phyloP scores from a whole-genome alignment of 306 rosid genomes.

The Sicyos baderoa region DNA sequence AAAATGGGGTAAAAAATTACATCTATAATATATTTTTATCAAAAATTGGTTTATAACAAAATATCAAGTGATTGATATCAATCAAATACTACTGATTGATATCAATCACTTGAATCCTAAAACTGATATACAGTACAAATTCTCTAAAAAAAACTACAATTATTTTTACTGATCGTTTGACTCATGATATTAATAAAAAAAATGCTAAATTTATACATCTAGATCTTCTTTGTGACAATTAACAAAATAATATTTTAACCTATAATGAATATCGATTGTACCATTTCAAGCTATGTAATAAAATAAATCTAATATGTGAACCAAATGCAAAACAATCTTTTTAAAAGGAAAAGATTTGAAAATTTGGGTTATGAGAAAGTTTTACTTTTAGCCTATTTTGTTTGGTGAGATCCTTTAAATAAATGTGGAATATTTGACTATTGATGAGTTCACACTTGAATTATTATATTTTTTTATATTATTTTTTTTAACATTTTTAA shows the following conservation, averaged over 20 bases:
- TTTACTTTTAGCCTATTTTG: background rate
- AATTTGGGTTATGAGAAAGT: background rate
- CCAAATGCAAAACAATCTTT: background rate
- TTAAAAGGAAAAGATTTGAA: background rate
- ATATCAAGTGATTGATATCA: no score
- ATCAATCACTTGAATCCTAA: no score
- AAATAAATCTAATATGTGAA: background rate
- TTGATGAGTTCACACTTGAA: background rate
- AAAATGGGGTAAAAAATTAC: no score
- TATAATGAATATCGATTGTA: no score
- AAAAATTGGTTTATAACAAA: no score
- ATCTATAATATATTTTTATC: no score
- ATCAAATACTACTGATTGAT: no score
- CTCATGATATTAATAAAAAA: background rate
- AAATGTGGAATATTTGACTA: slow-evolving; percentile 6
- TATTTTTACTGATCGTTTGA: background rate
- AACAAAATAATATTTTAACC: no score
- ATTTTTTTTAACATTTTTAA: background rate
- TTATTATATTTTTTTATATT: no score
- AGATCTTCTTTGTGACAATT: no score
- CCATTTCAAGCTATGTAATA: background rate
- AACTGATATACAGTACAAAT: no score
- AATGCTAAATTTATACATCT: background rate
- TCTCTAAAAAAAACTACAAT: background rate
- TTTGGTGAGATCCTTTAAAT: background rate